Evolutionary conservation across 2,329 filamentous ascomycete genomes (phyloP), one percentile per base, ranked within the genome.

Genomic region (Pestalotiopsis sp.): DNA sequence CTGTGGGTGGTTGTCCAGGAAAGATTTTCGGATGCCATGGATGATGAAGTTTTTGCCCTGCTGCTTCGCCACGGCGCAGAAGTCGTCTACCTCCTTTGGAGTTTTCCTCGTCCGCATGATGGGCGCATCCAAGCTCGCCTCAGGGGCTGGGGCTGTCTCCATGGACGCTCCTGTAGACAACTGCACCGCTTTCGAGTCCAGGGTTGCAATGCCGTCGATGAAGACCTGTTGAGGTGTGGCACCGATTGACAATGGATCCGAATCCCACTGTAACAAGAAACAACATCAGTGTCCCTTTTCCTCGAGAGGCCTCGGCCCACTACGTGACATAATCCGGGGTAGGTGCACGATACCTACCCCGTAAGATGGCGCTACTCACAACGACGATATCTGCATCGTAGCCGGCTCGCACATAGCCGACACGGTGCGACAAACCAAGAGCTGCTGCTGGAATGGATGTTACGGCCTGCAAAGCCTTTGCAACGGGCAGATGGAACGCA

Each of bases 361-460:
- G 23, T 31, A 4, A 13, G 14, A 52, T 14, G 9, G 13, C 9
- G 20, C 9, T 7, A 69, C 68, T 69, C 49, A 69, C 68, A 4
- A 86, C 77, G 4, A 84, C 84, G 38, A 86, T 72, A 68, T 87
- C 84, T 14, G 84, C 85, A 72, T 87, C 85, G 68, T 84, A 86
- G 4, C 84, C 83, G 3, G 80, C 72, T 14, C 79, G 78, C 9
- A 77, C 76, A 68, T 81, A 84, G 2, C 84, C 84, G 3, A 86
- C 78, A 1, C 84, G 80, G 68, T 83, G 76, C 59, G 80, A 79
- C 31, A 83, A 76, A 41, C 82, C 80, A 1, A 85, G 73, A 2
- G 82, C 80, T 12, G 76, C 78, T 4, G 84, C 84, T 4, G 84
- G 84, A 1, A 84, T 76, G 3, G 82, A 84, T 0, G 83, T 85